Base-by-base conservation (phyloP, 257 asterid genomes). In the Buddleja alternifolia region DNA sequence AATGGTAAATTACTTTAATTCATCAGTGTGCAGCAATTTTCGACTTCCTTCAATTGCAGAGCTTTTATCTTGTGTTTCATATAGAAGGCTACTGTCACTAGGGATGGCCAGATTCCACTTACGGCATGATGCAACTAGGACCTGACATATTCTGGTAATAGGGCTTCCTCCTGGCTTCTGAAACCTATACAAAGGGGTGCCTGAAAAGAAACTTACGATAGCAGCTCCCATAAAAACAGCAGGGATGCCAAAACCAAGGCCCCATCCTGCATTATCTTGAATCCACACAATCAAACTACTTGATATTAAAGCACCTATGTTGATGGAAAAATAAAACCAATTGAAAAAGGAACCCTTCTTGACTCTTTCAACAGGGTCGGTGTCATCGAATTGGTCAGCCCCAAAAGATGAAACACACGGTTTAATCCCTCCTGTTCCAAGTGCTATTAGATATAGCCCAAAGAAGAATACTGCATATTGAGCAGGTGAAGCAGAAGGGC, bases 131-230 rank as follows among this genome's bases (percentile, higher is more conserved):
- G 96, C 97, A 60, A 89, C 95, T 59, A 87, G 25, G 55, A 94
- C 99, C 86, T 94, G 99, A 63, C 91, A 89, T 86, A 91, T 85
- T 80, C 99, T 84, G 21, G 97, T 93, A 69, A 91, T 59, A 40
- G 99, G 99, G 77, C 99, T 93, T 60, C 99, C 99, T 60, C 97
- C 97, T 0, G 99, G 99, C 76, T 74, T 89, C 92, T 91, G 99
- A 82, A 89, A 91, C 75, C 99, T 84, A 71, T 91, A 94, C 29
- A 89, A 85, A 71, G 86, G 76, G 16, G 97, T 89, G 59, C 99
- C 99, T 0, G 85, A 56, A 71, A 94, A 87, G 82, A 94, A 94
- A 74, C 97, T 87, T 14, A 64, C 85, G 48, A 94, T 91, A 51
- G 99, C 93, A 56, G 83, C 41, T 44, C 82, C 95, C 99, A 94